Evolutionary conservation across 495 filamentous ascomycete species (phyloP), one percentile per base, ranked within the genome.

Genomic region (Extremus antarcticus): DNA sequence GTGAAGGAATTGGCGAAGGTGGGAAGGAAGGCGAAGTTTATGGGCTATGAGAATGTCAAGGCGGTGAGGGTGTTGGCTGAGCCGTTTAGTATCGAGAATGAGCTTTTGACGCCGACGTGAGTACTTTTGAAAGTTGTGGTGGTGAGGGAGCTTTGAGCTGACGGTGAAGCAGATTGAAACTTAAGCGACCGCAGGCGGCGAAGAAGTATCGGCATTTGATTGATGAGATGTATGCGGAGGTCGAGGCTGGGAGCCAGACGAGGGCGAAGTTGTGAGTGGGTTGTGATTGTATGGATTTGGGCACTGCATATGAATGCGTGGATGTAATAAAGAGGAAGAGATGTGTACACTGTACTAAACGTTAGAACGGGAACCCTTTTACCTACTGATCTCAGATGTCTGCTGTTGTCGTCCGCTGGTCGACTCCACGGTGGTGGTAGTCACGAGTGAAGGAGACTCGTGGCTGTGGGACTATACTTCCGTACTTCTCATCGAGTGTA

Each of bases 21-120:
- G 51, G 89, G 79, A 43, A 87, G 81, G 75, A 84, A 83, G 70
- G 82, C 86, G 57, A 90, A 88, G 71, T 88, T 97, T 66, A 90
- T 91, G 53, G 84, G 83, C 38, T 98, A 84, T 61, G 92, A 98
- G 78, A 76, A 81, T 49, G 85, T 97, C 20, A 80, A 75, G 65
- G 87, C 85, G 59, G 77, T 80, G 56, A 71, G 84, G 55, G 70
- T 98, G 50, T 80, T 85, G 64, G 52, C 95, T 19, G 92, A 98
- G 50, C 92, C 92, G 4, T 97, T 98, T 65, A 86, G 82, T 9
- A 82, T 97, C 59, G 92, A 96, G 60, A 97, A 98, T 65, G 85
- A 94, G 72, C 75, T 97, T 23, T 67, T 98, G 68, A 98, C 92
- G 16, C 92, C 92, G 15, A 98, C 92, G 90, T 96, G 78, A 80